A percentile compares a stretch with the other conserved stretches of the same genome.
Conservation (phyloP, 192 early-diverging fungal species). For the Anaeromyces robustus region DNA sequence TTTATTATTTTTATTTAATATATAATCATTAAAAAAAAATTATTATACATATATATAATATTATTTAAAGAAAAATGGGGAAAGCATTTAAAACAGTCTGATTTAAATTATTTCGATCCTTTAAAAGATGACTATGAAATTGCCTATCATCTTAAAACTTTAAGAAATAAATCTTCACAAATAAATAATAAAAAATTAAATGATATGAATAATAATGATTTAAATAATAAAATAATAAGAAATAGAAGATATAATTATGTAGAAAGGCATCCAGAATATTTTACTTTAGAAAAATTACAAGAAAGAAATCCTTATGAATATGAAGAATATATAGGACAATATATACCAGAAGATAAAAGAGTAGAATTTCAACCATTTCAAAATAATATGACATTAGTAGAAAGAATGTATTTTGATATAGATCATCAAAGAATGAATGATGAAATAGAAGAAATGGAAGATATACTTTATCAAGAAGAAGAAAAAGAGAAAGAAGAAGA, state of each 20-base stretch:
- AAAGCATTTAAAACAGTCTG: neutral
- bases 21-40: no score
- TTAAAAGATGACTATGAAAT: neutral
- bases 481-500: neutral
- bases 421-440: neutral
- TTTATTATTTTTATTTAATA: no score
- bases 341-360: neutral
- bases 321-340: neutral
- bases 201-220: neutral
- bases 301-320: neutral
- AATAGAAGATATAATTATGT: neutral
- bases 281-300: neutral
- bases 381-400: neutral
- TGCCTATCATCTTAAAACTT: neutral
- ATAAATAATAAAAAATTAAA: neutral
- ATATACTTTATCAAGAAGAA: neutral
- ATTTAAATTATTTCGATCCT: neutral
- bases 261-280: neutral
- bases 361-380: neutral
- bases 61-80: neutral
- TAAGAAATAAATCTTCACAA: neutral
- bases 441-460: neutral
- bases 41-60: no score
- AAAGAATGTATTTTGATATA: neutral
- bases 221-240: neutral